Evolutionary conservation across 2,329 filamentous ascomycete genomes (phyloP).

Genomic region (Pezicula radicicola): DNA sequence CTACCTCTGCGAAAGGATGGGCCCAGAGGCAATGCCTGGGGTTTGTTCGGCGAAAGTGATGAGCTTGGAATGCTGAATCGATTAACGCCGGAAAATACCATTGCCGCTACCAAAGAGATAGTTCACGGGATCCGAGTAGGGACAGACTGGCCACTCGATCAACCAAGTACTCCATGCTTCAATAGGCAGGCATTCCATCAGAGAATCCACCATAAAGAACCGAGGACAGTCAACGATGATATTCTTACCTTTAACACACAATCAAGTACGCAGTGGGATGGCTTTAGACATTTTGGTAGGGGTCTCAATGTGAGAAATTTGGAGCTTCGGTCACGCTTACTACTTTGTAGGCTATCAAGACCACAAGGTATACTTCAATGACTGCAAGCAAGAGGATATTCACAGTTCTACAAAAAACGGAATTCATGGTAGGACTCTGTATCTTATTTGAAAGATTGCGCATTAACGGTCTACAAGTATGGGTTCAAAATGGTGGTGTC

Average conservation of each 20-base stretch:
- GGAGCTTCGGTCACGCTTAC: not conserved
- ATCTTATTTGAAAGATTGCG: conserved; percentile 12
- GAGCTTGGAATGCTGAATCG: conserved; percentile 41
- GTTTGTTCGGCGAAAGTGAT: conserved; percentile 40
- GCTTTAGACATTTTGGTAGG: conserved; percentile 35
- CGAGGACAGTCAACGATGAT: conserved; percentile 23
- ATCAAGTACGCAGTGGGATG: conserved; percentile 42
- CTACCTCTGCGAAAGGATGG: conserved; percentile 37
- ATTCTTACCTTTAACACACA: conserved; percentile 39
- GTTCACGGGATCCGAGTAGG: conserved; percentile 36
- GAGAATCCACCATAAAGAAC: conserved; percentile 17
- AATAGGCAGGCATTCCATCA: conserved; percentile 28
- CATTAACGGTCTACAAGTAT: conserved; percentile 29
- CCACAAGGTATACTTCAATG: conserved; percentile 30
- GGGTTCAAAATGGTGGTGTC: conserved; percentile 41
- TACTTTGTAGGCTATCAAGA: conserved; percentile 25
- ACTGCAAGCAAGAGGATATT: conserved; percentile 24
- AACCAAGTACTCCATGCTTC: conserved; percentile 20
- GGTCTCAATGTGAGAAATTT: not conserved
- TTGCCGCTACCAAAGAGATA: conserved; percentile 37
- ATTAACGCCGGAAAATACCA: conserved; percentile 38
- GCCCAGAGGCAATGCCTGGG: conserved; percentile 41
- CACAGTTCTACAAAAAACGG: conserved; percentile 19
- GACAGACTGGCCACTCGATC: conserved; percentile 29
- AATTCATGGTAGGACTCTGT: conserved; percentile 15